phyloP scores from a whole-genome alignment of 2,329 filamentous ascomycete species.

The Xylaria digitata region DNA sequence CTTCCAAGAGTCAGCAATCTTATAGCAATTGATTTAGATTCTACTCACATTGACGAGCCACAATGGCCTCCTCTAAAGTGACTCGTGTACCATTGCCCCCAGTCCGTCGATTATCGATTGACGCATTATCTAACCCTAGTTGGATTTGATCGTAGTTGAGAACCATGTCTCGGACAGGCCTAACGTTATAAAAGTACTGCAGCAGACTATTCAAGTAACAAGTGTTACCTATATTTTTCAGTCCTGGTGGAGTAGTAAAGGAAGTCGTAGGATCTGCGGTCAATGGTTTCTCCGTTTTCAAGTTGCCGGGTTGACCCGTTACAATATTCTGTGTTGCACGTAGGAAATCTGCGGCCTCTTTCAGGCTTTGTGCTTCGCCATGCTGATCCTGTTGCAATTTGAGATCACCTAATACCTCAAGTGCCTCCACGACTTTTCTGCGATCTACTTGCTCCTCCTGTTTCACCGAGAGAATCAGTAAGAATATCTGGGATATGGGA shows the following conservation, averaged over 20 bases:
- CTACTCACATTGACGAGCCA: conserved; percentile 79
- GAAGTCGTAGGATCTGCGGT: conserved; percentile 44
- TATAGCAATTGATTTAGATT: neutral
- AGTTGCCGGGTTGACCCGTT: neutral
- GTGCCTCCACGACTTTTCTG: conserved; percentile 43
- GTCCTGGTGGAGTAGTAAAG: conserved; percentile 78
- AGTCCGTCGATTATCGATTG: conserved; percentile 74
- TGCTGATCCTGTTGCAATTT: conserved; percentile 40
- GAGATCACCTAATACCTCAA: conserved; percentile 46
- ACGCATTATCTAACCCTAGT: conserved; percentile 73
- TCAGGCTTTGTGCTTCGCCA: conserved; percentile 43
- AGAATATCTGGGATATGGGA: neutral
- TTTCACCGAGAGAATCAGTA: conserved; percentile 22
- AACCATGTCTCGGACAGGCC: conserved; percentile 82
- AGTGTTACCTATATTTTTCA: conserved; percentile 95
- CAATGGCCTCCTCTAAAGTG: conserved; percentile 68
- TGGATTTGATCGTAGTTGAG: conserved; percentile 78
- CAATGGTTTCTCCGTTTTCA: neutral
- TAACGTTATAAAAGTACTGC: conserved; percentile 93
- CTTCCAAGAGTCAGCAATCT: conserved; percentile 56
- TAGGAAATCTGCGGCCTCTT: conserved; percentile 44
- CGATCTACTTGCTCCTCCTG: conserved; percentile 43
- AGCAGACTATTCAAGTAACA: conserved; percentile 97
- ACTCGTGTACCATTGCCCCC: conserved; percentile 71
- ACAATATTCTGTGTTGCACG: conserved; percentile 33